phyloP scores from a whole-genome alignment of 805 yeast genomes.

The Isabelozyma pseudorhagii region DNA sequence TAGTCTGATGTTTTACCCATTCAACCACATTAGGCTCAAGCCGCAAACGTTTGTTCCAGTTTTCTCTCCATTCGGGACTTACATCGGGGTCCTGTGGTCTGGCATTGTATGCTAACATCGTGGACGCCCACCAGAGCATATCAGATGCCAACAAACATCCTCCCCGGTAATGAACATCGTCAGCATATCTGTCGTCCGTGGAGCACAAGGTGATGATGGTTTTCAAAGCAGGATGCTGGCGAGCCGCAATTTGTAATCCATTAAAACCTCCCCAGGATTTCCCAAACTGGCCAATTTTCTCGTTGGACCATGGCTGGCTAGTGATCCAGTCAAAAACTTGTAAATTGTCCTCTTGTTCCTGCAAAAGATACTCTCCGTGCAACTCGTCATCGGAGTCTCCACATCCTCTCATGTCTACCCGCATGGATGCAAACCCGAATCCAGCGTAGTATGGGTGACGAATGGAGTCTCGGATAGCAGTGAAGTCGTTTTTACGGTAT shows the following conservation, averaged over 20 bases:
- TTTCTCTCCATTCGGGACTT: slow-evolving; percentile 40
- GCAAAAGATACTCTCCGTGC: slow-evolving; percentile 38
- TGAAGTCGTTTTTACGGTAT: slow-evolving; percentile 42
- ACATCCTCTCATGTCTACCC: slow-evolving; percentile 47
- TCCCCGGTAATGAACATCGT: slow-evolving; percentile 49
- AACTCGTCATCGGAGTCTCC: slow-evolving; percentile 42
- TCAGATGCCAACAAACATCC: slow-evolving; percentile 44
- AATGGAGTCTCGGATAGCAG: slow-evolving; percentile 42
- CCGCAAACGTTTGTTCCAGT: slow-evolving; percentile 38
- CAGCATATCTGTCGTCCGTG: slow-evolving; percentile 46
- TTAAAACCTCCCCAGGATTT: slow-evolving; percentile 51
- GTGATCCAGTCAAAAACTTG: slow-evolving; percentile 43
- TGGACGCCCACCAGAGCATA: slow-evolving; percentile 51
- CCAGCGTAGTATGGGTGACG: slow-evolving; percentile 48
- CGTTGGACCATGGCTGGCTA: slow-evolving; percentile 42
- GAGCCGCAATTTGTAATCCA: slow-evolving; percentile 43
- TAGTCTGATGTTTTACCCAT: slow-evolving; percentile 43
- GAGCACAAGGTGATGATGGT: slow-evolving; percentile 43
- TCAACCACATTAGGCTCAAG: slow-evolving; percentile 37
- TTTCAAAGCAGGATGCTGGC: slow-evolving; percentile 46
- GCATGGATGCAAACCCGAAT: slow-evolving; percentile 41
- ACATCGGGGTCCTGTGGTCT: slow-evolving; percentile 45
- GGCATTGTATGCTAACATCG: slow-evolving; percentile 42
- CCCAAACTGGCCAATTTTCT: slow-evolving; percentile 45
- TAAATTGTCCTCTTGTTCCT: slow-evolving; percentile 44